Base-by-base conservation (phyloP, 2,329 filamentous ascomycete genomes). In the Penicillium capsulatum region DNA sequence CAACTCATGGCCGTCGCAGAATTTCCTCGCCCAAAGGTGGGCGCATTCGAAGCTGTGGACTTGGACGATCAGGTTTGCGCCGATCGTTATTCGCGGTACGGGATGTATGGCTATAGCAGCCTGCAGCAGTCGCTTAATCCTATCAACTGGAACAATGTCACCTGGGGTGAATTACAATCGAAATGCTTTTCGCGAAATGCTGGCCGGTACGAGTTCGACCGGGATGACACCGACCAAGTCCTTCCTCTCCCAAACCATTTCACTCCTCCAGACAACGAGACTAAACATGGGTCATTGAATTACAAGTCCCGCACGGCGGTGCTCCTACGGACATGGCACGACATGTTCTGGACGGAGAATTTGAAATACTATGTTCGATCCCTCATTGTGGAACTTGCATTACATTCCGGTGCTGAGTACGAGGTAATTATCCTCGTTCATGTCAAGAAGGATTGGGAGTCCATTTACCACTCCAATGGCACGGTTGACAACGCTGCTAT, bases 11-110 rank as follows among this genome's bases (percentile, higher is more conserved):
- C n/a, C n/a, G n/a, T n/a, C n/a, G 22, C 69, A 34, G 64, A 67
- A 3, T 84, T 82, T 52, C 80, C 80, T 0, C 58, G 69, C 7
- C 74, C 81, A 3, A 69, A 75, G 22, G 74, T 86, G 38, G 83
- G 83, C 15, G 77, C 77, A 53, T 81, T 79, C 54, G 67, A 74
- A 15, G 65, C 74, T 5, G 63, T 84, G 31, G 75, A 73, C 11
- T 69, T 86, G 37, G 77, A 85, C 39, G 70, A 69, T 13, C 75
- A 80, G 45, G 51, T 83, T 14, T 84, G 80, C 63, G 83, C 79
- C 56, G 81, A 85, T 59, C 70, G 81, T 31, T 75, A 83, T 51
- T 79, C 81, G 4, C 77, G 84, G 40, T 77, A 87, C 32, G 81
- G 83, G 32, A 11, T 11, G 7, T 24, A 24, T 24, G 22, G 22